Evolutionary conservation across 1,284 basidiomycete species (phyloP), one percentile per base, ranked within the genome.

Genomic region (Leccinum subrobustum): DNA sequence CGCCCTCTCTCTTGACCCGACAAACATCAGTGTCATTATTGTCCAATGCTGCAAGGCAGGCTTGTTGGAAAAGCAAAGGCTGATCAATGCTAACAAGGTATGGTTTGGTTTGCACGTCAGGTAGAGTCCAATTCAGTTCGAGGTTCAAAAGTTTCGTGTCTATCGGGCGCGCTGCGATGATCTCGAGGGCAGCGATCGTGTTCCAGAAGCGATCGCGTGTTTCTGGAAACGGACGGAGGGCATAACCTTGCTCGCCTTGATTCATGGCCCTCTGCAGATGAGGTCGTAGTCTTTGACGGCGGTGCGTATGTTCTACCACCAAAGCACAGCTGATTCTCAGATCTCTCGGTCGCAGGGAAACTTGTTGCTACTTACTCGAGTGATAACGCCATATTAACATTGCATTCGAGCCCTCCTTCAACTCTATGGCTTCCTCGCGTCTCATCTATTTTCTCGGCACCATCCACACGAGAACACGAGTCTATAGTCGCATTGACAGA

Each of bases 171-270:
- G 9, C 31, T 33, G 31, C 11, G 11, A 33, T 33, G 31, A 33
- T 33, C 31, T 33, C 31, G 31, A 33, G 11, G 31, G 31, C 11
- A 33, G 31, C 11, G 9, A 31, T 31, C 31, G 31, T 4, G 9
- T 31, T 93, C 91, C 91, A 98, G 91, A 87, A 0, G 92, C 93
- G 4, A 86, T 77, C 3, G 90, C 83, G 67, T 88, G 81, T 68
- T 93, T 88, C 68, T 75, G 63, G 77, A 86, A 54, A 73, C 74
- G 14, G 76, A 79, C 27, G 67, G 75, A 52, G 82, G 79, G 18
- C 73, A 74, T 52, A 77, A 76, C 61, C 69, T 89, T 52, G 69
- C 75, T 69, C 78, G 70, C 53, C 70, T 77, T 9, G 77, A 76
- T 14, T 74, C 70, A 52, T 89, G 88, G 85, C 70, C 73, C 42